Evolutionary conservation across 2,329 filamentous ascomycete genomes (phyloP).

Genomic region (Fusarium annulatum): DNA sequence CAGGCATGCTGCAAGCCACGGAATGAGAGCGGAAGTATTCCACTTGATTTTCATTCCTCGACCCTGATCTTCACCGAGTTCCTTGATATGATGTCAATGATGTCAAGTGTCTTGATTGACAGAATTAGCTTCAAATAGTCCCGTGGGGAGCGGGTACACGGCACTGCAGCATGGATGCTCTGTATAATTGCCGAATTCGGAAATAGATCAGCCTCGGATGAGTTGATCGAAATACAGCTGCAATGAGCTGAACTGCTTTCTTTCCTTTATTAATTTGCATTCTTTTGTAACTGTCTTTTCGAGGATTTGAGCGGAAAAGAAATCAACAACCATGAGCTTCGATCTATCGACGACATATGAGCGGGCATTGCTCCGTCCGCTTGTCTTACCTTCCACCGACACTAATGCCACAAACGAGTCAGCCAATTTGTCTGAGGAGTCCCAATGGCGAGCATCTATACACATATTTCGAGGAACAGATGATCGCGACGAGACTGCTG

Average conservation of each 20-base stretch:
- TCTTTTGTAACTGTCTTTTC: accelerated
- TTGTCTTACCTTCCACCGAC: background rate
- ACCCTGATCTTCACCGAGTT: background rate
- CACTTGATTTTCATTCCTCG: background rate
- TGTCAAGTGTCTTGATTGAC: background rate
- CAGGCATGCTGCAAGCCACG: too few relatives aligned
- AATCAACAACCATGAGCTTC: background rate
- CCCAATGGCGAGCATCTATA: background rate
- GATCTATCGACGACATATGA: background rate
- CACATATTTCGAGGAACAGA: background rate
- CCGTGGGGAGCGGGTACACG: background rate
- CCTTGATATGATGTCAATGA: background rate
- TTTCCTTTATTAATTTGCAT: accelerated
- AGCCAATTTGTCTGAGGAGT: background rate
- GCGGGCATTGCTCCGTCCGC: background rate
- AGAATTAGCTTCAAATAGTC: background rate
- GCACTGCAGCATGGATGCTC: background rate
- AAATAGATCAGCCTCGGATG: background rate
- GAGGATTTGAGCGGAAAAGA: accelerated
- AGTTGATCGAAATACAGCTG: background rate
- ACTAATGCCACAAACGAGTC: background rate
- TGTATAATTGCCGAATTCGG: background rate
- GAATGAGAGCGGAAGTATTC: background rate
- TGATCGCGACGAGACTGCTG: background rate
- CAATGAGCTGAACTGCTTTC: background rate